Evolutionary conservation across 2,329 filamentous ascomycete species (phyloP), one percentile per base, ranked within the genome.

Genomic region (Cladosporium sp.): DNA sequence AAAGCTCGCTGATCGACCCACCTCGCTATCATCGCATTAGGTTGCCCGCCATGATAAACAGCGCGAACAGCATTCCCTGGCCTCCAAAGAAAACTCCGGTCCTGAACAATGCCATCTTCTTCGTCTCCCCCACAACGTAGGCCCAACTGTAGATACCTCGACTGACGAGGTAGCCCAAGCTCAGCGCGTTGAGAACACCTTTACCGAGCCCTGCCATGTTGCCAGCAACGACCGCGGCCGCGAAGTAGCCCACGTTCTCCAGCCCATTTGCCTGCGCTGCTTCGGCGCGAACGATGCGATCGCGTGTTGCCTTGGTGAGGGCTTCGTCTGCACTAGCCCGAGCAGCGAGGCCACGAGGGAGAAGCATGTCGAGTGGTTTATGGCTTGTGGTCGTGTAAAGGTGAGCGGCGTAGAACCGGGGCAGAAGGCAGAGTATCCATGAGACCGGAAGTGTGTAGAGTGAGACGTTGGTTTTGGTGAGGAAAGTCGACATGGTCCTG

Each of bases 181-280:
- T 60, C n/a, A 66, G 47, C 6, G 37, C 49, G 50, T 68, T 68
- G 44, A 67, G 44, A 3, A 52, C 43, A 9, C 49, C 47, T 7
- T 60, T 55, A 32, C 57, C 60, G 27, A 73, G 47, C 9, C 60
- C 59, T 2, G 68, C 68, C 1, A 64, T 37, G 42, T 70, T 72
- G 6, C 63, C 70, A 0, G 70, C 70, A 2, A 68, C 61, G 1
- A 73, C 64, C 7, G 68, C 66, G 0, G 68, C 60, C 5, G 69
- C 67, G 49, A 70, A 73, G 18, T 71, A 59, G 13, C 65, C 66
- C 4, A 73, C 45, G 43, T 70, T 72, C 55, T 73, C 70, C 36
- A 70, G 64, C 13, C 66, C 64, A 47, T 72, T 73, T 7, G 54
- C 50, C 50, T 64, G 61, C 2, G 70, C 70, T 5, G 60, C 63